Conservation (phyloP, 2,329 filamentous ascomycete species). For the Stylonectria norvegica region DNA sequence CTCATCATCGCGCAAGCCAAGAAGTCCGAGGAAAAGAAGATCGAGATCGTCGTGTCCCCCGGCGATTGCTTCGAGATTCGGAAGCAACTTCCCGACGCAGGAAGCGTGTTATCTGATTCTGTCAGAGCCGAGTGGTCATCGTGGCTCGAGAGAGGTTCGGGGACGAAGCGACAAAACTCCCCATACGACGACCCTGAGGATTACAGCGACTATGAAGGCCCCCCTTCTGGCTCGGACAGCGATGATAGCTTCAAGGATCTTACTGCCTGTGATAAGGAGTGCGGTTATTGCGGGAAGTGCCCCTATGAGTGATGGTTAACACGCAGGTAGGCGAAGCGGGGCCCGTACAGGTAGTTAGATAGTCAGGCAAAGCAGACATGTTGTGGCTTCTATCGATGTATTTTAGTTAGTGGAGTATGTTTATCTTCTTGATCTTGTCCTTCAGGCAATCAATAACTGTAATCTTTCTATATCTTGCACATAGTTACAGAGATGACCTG, state of each 20-base stretch:
- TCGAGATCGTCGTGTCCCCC: conserved; percentile 22
- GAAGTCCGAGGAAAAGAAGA: conserved; percentile 10
- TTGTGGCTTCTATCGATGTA: too few relatives aligned
- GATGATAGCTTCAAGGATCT: conserved; percentile 18
- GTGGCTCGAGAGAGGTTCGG: conserved; percentile 17
- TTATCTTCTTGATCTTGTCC: too few relatives aligned
- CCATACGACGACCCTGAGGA: neutral
- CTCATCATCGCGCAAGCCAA: conserved; percentile 14
- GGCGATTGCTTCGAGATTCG: conserved; percentile 22
- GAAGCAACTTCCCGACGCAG: conserved; percentile 19
- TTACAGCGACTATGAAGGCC: neutral
- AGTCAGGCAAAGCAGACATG: too few relatives aligned
- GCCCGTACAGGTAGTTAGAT: too few relatives aligned
- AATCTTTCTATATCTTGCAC: too few relatives aligned
- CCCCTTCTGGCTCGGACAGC: neutral
- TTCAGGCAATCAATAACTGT: too few relatives aligned
- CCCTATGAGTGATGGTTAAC: neutral
- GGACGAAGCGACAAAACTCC: neutral
- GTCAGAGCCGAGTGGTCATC: conserved; percentile 22
- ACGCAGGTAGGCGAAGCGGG: too few relatives aligned
- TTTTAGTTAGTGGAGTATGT: too few relatives aligned
- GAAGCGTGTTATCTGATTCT: conserved; percentile 20
- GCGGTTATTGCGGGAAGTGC: conserved; percentile 30
- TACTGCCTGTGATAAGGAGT: conserved; percentile 27
- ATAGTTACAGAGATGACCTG: too few relatives aligned